Evolutionary conservation across 2,329 filamentous ascomycete species (phyloP), one percentile per base, ranked within the genome.

Genomic region (Colletotrichum gigasporum): DNA sequence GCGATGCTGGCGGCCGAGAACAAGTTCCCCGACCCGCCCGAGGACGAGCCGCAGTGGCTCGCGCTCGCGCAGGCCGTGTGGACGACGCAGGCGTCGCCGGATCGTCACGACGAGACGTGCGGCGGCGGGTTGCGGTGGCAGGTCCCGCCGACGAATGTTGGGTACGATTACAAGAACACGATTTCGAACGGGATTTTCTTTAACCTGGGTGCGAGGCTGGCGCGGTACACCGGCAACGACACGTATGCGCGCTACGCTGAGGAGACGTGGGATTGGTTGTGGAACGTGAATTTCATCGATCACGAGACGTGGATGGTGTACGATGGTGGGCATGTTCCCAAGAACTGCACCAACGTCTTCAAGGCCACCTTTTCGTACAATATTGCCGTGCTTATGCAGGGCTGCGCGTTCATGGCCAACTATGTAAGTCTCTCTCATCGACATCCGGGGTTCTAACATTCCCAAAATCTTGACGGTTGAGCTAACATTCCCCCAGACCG

Each of bases 111-210:
- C 8, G 75, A 79, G 1, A 76, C 76, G 0, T 82, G 81, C 16
- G 87, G 85, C 61, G 75, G 75, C 18, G 92, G 91, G 18, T 75
- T 94, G 67, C 84, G 90, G 69, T 93, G 91, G 91, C 92, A 95
- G 79, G 91, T 95, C 65, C 92, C 89, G 68, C 81, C 85, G 5
- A 88, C 90, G 69, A 93, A 94, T 74, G 84, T 82, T 45, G 92
- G 92, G 32, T 95, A 92, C 75, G 83, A 90, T 71, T 94, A 94
- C 82, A 96, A 90, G 75, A 90, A 90, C 75, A 76, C 82, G 63
- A 84, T 88, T 61, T 85, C 87, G 22, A 89, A 88, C 66, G 87
- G 85, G 44, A 85, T 84, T 70, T 87, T 89, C 74, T 89, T 90
- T 79, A 87, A 90, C 72, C 75, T 90, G 18, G 86, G 83, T n/a